Evolutionary conservation across 345 rosid genomes (phyloP).

Genomic region (Citrus sinensis): DVS_A1.0 CM039168.1:4944001-4944500

Average conservation of each 20-base stretch:
- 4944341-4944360: slow-evolving; percentile 80
- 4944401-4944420: slow-evolving; percentile 58
- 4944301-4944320: slow-evolving; percentile 58
- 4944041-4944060: slow-evolving; percentile 48
- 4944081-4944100: slow-evolving; percentile 42
- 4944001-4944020: slow-evolving; percentile 44
- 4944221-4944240: slow-evolving; percentile 80
- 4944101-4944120: slow-evolving; percentile 36
- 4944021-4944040: slow-evolving; percentile 54
- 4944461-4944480: slow-evolving; percentile 33
- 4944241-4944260: slow-evolving; percentile 54
- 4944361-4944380: slow-evolving; percentile 71
- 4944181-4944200: slow-evolving; percentile 9
- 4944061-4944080: slow-evolving; percentile 36
- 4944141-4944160: slow-evolving; percentile 53
- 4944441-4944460: slow-evolving; percentile 36
- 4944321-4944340: slow-evolving; percentile 41
- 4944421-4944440: slow-evolving; percentile 72
- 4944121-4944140: slow-evolving; percentile 63
- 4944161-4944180: slow-evolving; percentile 41
- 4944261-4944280: slow-evolving; percentile 52
- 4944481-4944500: slow-evolving; percentile 67
- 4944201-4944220: slow-evolving; percentile 30
- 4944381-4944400: slow-evolving; percentile 43
- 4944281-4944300: slow-evolving; percentile 58